Evolutionary conservation across 2,329 filamentous ascomycete genomes (phyloP).

Genomic region (Massarina eburnea): DNA sequence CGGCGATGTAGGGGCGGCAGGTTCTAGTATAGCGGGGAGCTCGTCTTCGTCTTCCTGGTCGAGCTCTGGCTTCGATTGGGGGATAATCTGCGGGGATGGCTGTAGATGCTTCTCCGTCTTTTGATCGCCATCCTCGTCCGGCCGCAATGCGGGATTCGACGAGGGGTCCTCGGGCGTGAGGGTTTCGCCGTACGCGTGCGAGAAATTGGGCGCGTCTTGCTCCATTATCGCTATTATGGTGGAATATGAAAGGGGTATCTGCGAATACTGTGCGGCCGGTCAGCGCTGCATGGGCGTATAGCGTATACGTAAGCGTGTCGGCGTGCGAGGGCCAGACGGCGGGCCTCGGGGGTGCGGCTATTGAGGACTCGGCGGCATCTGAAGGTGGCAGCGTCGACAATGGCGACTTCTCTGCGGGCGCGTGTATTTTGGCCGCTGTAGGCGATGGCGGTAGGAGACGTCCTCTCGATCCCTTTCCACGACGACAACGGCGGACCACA

Average conservation of each 20-base stretch:
- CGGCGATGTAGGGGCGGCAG: slow-evolving; percentile 6
- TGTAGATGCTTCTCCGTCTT: slow-evolving; percentile 13
- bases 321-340: slow-evolving; percentile 1
- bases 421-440: not conserved
- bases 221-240: slow-evolving; percentile 36
- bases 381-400: not conserved
- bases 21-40: slow-evolving; percentile 7
- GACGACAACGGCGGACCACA: slow-evolving; percentile 2
- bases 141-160: slow-evolving; percentile 60
- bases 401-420: not conserved
- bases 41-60: slow-evolving; percentile 21
- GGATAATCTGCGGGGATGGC: slow-evolving; percentile 11
- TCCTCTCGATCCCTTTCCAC: slow-evolving; percentile 22
- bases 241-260: slow-evolving; percentile 34
- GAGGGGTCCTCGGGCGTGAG: slow-evolving; percentile 33
- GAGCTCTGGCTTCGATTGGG: slow-evolving; percentile 10
- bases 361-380: slow-evolving; percentile 8
- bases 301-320: no score
- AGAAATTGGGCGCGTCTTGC: slow-evolving; percentile 44
- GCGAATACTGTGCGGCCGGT: slow-evolving; percentile 32
- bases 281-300: slow-evolving; percentile 18
- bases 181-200: slow-evolving; percentile 39
- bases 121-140: slow-evolving; percentile 37
- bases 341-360: slow-evolving; percentile 11
- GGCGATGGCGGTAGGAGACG: not conserved